Percentiles rank a stretch among this genome's conserved stretches.
phyloP scores from a whole-genome alignment of 2,329 filamentous ascomycete species.

The Epichloe hybrida region DNA sequence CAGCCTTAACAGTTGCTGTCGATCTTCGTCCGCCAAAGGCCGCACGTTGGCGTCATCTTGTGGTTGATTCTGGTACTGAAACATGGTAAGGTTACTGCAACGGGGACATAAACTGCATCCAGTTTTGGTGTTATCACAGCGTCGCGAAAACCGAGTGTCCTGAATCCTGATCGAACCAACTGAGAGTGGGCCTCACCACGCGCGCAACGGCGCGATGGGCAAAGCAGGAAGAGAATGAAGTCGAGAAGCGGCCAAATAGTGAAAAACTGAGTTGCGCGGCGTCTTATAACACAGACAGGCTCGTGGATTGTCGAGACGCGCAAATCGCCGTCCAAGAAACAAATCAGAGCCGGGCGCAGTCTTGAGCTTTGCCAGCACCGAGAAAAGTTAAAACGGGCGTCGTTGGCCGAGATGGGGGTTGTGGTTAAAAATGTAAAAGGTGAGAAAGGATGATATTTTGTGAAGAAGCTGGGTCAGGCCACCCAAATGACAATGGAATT shows the following conservation, averaged over 20 bases:
- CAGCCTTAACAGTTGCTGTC: conserved; percentile 22
- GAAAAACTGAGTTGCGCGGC: not conserved
- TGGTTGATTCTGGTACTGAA: conserved; percentile 14
- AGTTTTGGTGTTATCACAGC: not conserved
- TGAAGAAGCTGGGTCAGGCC: not conserved
- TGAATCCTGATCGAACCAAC: not conserved
- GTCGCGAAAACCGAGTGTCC: not conserved
- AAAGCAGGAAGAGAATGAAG: not conserved
- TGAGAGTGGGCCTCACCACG: not conserved
- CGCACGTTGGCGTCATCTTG: conserved; percentile 23
- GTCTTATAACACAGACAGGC: not conserved
- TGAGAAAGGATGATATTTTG: not conserved
- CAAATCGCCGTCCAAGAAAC: not conserved
- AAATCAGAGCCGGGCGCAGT: not conserved
- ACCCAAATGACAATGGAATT: not conserved
- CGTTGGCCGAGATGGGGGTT: not conserved
- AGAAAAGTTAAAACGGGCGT: not conserved
- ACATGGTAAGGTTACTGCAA: conserved; percentile 14
- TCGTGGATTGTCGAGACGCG: not conserved
- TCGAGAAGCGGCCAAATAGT: not conserved
- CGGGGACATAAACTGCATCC: not conserved
- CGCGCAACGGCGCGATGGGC: not conserved
- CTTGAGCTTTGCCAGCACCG: not conserved
- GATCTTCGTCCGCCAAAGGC: conserved; percentile 25
- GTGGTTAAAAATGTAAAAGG: not conserved